A percentile compares a stretch with the other conserved stretches of the same genome.
These are phyloP conservation scores for Phytophthora megakarya DNA, from an alignment of 352 stramenopile genomes.

Conservation along the genomic window DNA sequence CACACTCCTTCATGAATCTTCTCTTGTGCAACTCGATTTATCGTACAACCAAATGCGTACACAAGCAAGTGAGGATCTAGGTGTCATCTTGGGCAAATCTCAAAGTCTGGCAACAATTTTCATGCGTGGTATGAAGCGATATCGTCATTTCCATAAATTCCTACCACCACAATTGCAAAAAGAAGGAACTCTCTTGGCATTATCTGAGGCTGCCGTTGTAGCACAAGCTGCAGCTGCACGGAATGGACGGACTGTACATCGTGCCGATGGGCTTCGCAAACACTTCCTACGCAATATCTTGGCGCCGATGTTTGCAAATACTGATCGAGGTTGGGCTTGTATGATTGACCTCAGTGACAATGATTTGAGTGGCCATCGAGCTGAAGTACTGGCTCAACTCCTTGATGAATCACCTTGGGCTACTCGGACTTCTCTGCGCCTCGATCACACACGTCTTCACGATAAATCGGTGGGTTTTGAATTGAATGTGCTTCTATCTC, in stretches of 20 bases:
- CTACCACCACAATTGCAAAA: slow-evolving; percentile 30
- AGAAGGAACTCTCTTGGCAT: slow-evolving; percentile 25
- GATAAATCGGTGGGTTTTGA: slow-evolving; percentile 57
- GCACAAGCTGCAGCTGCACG: slow-evolving; percentile 29
- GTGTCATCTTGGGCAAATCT: slow-evolving; percentile 67
- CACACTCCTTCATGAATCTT: slow-evolving; percentile 66
- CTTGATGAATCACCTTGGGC: slow-evolving; percentile 50
- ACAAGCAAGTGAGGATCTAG: slow-evolving; percentile 55
- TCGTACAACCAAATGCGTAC: slow-evolving; percentile 72
- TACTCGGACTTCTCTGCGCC: slow-evolving; percentile 47
- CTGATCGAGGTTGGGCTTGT: slow-evolving; percentile 40
- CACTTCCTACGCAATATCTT: slow-evolving; percentile 60
- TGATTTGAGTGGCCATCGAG: slow-evolving; percentile 55
- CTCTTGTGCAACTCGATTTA: slow-evolving; percentile 60
- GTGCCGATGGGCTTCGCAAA: slow-evolving; percentile 48
- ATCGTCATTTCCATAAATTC: slow-evolving; percentile 32
- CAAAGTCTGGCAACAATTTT: slow-evolving; percentile 66
- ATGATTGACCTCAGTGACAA: slow-evolving; percentile 82
- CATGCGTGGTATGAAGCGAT: slow-evolving; percentile 61
- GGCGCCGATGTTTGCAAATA: slow-evolving; percentile 71
- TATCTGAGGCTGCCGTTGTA: slow-evolving; percentile 31
- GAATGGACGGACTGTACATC: slow-evolving; percentile 22
- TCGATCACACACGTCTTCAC: slow-evolving; percentile 59
- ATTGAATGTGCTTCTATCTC: neutral
- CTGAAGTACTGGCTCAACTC: slow-evolving; percentile 52